phyloP scores from a whole-genome alignment of 2,329 filamentous ascomycete genomes.

The Neopestalotiopsis sp. region DNA sequence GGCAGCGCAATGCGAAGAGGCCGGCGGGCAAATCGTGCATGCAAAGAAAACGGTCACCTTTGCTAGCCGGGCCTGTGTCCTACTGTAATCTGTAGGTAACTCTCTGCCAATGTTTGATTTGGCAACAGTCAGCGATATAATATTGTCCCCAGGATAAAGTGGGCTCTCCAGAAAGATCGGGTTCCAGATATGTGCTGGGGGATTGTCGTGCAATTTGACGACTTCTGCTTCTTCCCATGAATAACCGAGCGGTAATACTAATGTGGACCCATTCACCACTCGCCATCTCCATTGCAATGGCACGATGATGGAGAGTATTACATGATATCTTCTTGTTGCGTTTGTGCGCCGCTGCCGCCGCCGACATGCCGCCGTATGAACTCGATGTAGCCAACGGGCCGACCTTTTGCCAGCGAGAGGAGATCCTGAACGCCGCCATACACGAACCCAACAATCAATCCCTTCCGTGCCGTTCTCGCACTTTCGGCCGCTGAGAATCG shows the following conservation, averaged over 20 bases:
- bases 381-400: slow-evolving; percentile 76
- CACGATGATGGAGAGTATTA: slow-evolving; percentile 11
- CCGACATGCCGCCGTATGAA: slow-evolving; percentile 59
- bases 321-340: slow-evolving; percentile 26
- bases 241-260: slow-evolving; percentile 13
- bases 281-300: slow-evolving; percentile 10
- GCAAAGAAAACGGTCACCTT: background rate
- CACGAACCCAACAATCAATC: slow-evolving; percentile 76
- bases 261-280: background rate
- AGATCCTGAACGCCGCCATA: slow-evolving; percentile 85
- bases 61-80: background rate
- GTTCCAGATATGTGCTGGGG: background rate
- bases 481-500: slow-evolving; percentile 79
- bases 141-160: background rate
- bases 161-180: background rate
- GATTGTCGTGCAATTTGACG: background rate
- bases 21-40: background rate
- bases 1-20: background rate
- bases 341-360: slow-evolving; percentile 30
- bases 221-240: slow-evolving; percentile 6
- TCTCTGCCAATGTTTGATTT: background rate
- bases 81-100: background rate
- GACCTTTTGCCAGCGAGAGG: slow-evolving; percentile 71
- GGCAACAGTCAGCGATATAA: background rate
- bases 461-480: slow-evolving; percentile 79